Conservation (phyloP, 2,329 filamentous ascomycete genomes). For the Ophiocordyceps sinensis region DNA sequence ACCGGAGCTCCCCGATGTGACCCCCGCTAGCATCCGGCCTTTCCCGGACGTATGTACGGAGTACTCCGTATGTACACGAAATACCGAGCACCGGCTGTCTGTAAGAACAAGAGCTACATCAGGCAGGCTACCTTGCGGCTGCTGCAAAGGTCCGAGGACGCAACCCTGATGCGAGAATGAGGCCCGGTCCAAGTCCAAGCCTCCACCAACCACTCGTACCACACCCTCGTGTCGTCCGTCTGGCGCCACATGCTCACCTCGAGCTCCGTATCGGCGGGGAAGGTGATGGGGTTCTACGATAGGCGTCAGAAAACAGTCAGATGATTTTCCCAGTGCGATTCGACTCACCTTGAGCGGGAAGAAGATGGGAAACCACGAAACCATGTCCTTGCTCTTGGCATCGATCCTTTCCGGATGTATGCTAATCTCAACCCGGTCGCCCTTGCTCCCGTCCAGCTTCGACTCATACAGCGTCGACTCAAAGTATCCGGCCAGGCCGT, state of each 20-base stretch:
- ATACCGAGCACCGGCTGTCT: not conserved
- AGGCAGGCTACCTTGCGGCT: constrained; percentile 56
- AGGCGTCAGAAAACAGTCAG: constrained; percentile 2
- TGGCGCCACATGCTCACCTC: constrained; percentile 92
- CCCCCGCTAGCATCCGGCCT: too few species aligned
- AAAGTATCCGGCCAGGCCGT: constrained; percentile 89
- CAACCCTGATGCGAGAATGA: constrained; percentile 50
- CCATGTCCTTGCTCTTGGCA: constrained; percentile 90
- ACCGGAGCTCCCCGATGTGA: too few species aligned
- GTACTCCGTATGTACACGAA: too few species aligned
- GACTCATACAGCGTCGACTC: constrained; percentile 82
- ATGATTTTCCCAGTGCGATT: not conserved
- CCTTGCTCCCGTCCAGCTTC: constrained; percentile 18
- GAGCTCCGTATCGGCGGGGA: constrained; percentile 72
- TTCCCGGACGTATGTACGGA: too few species aligned
- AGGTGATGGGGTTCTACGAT: constrained; percentile 61
- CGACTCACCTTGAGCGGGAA: constrained; percentile 76
- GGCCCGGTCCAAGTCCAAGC: constrained; percentile 54
- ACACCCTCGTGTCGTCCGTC: constrained; percentile 89
- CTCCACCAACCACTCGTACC: constrained; percentile 97
- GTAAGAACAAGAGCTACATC: constrained; percentile 33
- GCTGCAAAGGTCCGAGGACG: constrained; percentile 50
- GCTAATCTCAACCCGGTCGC: constrained; percentile 63
- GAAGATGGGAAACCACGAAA: constrained; percentile 98
- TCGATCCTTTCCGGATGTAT: constrained; percentile 89